Conservation (phyloP, 2,329 filamentous ascomycete genomes). For the Fusarium nisikadoi region DNA sequence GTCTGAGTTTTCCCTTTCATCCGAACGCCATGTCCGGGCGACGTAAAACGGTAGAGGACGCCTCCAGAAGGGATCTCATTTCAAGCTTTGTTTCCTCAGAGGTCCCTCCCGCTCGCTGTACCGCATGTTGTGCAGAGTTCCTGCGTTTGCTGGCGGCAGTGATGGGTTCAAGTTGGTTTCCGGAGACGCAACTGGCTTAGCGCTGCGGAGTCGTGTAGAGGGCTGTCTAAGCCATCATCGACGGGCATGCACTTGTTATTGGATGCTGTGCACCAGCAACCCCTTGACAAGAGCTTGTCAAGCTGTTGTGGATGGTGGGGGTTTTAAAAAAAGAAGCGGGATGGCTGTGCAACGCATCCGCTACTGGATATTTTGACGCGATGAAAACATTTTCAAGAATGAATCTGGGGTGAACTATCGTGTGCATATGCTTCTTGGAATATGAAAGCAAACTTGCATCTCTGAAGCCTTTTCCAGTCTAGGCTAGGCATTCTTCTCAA, state of each 20-base stretch:
- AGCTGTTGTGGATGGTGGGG: slow-evolving; percentile 13
- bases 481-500: slow-evolving; percentile 19
- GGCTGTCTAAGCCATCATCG: slow-evolving; percentile 34
- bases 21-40: slow-evolving; percentile 31
- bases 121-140: slow-evolving; percentile 41
- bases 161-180: slow-evolving; percentile 32
- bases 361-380: slow-evolving; percentile 5
- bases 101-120: slow-evolving; percentile 31
- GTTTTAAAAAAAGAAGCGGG: slow-evolving; percentile 46
- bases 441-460: slow-evolving; percentile 7
- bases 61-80: slow-evolving; percentile 25
- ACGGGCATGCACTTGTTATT: slow-evolving; percentile 33
- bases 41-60: slow-evolving; percentile 37
- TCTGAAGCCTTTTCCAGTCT: background rate
- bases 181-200: slow-evolving; percentile 36
- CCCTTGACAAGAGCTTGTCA: slow-evolving; percentile 27
- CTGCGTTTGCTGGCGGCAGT: slow-evolving; percentile 37
- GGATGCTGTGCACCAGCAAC: slow-evolving; percentile 25
- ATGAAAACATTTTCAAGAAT: background rate
- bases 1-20: slow-evolving; percentile 29
- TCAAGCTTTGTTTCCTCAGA: slow-evolving; percentile 29
- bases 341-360: slow-evolving; percentile 43
- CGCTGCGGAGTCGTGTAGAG: background rate
- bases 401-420: background rate
- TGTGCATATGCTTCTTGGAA: background rate